phyloP scores from a whole-genome alignment of 2,329 filamentous ascomycete genomes.

The Cercospora canescens region DNA sequence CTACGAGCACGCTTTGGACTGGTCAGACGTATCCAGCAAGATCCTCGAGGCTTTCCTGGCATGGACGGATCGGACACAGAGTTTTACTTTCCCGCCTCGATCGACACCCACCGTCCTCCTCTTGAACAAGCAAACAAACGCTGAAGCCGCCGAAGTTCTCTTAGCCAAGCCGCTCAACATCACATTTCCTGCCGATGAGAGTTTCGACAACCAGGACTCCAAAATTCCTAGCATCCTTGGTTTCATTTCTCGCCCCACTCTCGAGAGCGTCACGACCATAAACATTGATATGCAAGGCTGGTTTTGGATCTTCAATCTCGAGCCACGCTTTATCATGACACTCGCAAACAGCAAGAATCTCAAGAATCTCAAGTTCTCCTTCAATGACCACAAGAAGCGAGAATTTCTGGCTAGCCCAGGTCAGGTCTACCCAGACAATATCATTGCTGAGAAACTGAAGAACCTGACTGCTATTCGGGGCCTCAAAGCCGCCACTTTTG shows the following conservation, averaged over 20 bases:
- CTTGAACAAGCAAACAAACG: constrained; percentile 37
- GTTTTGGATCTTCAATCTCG: constrained; percentile 30
- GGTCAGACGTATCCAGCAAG: constrained; percentile 24
- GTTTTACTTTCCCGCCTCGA: constrained; percentile 11
- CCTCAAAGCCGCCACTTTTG: constrained; percentile 25
- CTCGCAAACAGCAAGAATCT: constrained; percentile 19
- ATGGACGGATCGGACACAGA: constrained; percentile 16
- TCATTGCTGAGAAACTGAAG: constrained; percentile 24
- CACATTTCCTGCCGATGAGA: constrained; percentile 18
- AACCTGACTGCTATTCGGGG: constrained; percentile 25
- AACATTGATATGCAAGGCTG: constrained; percentile 29
- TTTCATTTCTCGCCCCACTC: constrained; percentile 26
- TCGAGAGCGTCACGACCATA: constrained; percentile 27
- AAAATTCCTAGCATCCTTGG: constrained; percentile 21
- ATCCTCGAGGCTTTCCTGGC: constrained; percentile 19
- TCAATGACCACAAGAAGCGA: constrained; percentile 25
- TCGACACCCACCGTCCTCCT: constrained; percentile 37
- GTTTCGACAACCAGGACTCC: constrained; percentile 1
- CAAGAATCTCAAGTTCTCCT: constrained; percentile 24
- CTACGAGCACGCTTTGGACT: constrained; percentile 29
- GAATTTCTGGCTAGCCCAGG: constrained; percentile 11
- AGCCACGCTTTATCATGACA: constrained; percentile 14
- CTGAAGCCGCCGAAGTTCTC: constrained; percentile 33
- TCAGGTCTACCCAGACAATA: constrained; percentile 28
- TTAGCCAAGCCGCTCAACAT: constrained; percentile 32